Evolutionary conservation across 1,284 basidiomycete genomes (phyloP).

Genomic region (Mrakiaceae sp.): DNA sequence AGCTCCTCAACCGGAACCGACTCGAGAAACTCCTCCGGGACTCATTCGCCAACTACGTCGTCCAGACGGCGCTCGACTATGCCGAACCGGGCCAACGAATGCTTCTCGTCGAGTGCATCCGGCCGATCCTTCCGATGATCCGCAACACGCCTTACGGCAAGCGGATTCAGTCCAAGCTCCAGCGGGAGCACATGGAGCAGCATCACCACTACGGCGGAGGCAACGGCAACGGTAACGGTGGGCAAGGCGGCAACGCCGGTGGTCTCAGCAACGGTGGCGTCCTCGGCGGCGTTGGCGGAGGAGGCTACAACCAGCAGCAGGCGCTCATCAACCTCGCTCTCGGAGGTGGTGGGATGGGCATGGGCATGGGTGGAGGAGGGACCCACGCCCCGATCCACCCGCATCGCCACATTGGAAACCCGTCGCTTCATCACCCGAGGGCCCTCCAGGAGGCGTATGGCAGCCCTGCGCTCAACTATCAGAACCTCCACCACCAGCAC

Average conservation of each 20-base stretch:
- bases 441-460: slow-evolving; percentile 37
- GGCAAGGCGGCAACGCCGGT: slow-evolving; percentile 42
- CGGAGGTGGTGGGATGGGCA: slow-evolving; percentile 16
- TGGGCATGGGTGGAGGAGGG: slow-evolving; percentile 16
- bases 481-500: neutral
- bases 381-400: slow-evolving; percentile 22
- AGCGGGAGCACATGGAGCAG: slow-evolving; percentile 71
- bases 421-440: slow-evolving; percentile 36
- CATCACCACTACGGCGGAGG: slow-evolving; percentile 41
- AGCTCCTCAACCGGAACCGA: slow-evolving; percentile 85
- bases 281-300: slow-evolving; percentile 24
- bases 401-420: slow-evolving; percentile 33
- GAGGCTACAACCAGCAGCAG: slow-evolving; percentile 49
- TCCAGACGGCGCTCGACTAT: slow-evolving; percentile 89
- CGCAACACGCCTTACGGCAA: slow-evolving; percentile 96
- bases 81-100: slow-evolving; percentile 78
- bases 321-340: slow-evolving; percentile 47
- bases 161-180: slow-evolving; percentile 92
- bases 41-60: slow-evolving; percentile 90
- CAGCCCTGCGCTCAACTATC: neutral
- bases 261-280: slow-evolving; percentile 25
- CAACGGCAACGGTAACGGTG: slow-evolving; percentile 26
- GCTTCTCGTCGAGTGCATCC: slow-evolving; percentile 79
- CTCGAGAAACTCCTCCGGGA: slow-evolving; percentile 90
- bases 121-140: slow-evolving; percentile 89